Evolutionary conservation across 495 filamentous ascomycete species (phyloP), one percentile per base, ranked within the genome.

Genomic region (Penicillium waksmanii): DNA sequence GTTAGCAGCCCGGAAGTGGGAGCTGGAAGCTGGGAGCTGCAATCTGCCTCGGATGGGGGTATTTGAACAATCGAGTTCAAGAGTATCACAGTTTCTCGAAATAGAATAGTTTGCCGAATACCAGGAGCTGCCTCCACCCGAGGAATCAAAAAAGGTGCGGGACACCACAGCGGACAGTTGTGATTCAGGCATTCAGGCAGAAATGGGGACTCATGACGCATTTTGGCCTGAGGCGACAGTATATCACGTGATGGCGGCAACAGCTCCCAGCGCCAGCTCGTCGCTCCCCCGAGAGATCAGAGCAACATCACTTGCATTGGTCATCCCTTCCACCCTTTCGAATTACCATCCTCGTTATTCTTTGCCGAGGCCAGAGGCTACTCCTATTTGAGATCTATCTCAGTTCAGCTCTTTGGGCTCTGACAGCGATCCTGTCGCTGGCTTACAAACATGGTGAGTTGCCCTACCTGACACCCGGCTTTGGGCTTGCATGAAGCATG

Each of bases 361-460:
- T 15, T 47, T n/a, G 23, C 34, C 8, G 31, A 56, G 55, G 56
- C 55, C 31, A 17, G 42, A 52, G 34, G 33, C 17, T 43, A 35
- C 38, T 21, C 5, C 23, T 13, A 17, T 15, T 44, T 42, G 51
- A 51, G 56, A 53, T 10, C 12, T 17, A 21, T 40, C 56, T 23
- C 42, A 50, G 11, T 1, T 51, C 36, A 17, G 42, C 48, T 53
- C 34, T 35, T 55, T 55, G 40, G 44, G 54, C 50, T 44, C 40
- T 60, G 57, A 65, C 58, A 62, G 61, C 53, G 50, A 44, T 47
- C 50, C 46, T 62, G 49, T 58, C 50, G 57, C 60, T 64, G 63
- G 55, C 58, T 67, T 54, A 64, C 62, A 66, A 68, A 61, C 61
- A 79, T 79, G 76, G 76, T 79, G 57, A 46, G 76, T 69, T 19